Conservation (phyloP, 495 filamentous ascomycete genomes). For the Aspergillus steynii region DNA sequence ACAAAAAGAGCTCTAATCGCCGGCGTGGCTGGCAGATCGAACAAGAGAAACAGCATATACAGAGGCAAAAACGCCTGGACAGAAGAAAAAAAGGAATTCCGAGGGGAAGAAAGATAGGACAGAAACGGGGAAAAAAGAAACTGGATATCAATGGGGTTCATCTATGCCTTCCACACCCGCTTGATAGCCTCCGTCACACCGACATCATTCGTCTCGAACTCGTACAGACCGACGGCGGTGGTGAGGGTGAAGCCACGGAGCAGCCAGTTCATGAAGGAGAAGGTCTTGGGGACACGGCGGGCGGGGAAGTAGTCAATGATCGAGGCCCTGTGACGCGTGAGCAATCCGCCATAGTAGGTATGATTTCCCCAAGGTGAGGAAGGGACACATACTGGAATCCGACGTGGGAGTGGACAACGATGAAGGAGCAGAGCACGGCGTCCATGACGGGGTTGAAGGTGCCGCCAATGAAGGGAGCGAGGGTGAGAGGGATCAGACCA, state of each 20-base stretch:
- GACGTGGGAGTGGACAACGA: constrained; percentile 91
- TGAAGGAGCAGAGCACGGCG: constrained; percentile 75
- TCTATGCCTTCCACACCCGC: constrained; percentile 77
- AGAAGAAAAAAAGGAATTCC: constrained; percentile 23
- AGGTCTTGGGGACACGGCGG: constrained; percentile 65
- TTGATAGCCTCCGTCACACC: constrained; percentile 86
- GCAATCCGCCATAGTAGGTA: not conserved
- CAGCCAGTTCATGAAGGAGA: constrained; percentile 67
- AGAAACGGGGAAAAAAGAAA: constrained; percentile 23
- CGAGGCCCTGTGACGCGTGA: constrained; percentile 50
- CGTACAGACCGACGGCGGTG: constrained; percentile 87
- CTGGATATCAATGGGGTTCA: constrained; percentile 26
- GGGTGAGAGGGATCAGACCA: constrained; percentile 78
- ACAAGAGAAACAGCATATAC: constrained; percentile 38
- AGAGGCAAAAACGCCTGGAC: constrained; percentile 41
- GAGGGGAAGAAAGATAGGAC: constrained; percentile 13
- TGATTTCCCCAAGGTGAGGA: not conserved
- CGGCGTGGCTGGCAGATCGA: constrained; percentile 27
- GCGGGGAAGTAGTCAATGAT: constrained; percentile 90
- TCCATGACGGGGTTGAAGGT: constrained; percentile 88
- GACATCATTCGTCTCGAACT: constrained; percentile 99
- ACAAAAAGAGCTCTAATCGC: constrained; percentile 21
- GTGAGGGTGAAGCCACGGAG: constrained; percentile 75
- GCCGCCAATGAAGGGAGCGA: constrained; percentile 89
- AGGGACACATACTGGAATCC: constrained; percentile 72